phyloP scores from a whole-genome alignment of 2,329 filamentous ascomycete genomes.

The Talaromyces sp. region DNA sequence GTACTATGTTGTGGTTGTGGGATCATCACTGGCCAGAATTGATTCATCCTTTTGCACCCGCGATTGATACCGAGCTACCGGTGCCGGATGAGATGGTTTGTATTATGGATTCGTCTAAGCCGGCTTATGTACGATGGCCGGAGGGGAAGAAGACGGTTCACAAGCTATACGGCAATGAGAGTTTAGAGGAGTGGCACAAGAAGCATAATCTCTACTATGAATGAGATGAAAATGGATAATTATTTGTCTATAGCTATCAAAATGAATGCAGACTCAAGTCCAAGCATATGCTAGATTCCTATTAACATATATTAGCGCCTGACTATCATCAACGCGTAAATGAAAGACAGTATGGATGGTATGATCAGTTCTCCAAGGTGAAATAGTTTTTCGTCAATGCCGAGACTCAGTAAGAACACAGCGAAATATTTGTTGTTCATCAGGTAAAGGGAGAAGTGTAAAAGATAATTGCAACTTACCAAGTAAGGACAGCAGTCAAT shows the following conservation, averaged over 20 bases:
- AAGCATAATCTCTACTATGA: constrained; percentile 37
- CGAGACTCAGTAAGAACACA: constrained; percentile 62
- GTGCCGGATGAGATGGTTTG: constrained; percentile 49
- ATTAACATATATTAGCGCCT: constrained; percentile 23
- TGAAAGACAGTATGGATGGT: background rate
- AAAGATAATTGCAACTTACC: constrained; percentile 8
- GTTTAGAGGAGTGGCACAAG: constrained; percentile 49
- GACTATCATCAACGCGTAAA: background rate
- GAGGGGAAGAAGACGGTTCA: constrained; percentile 47
- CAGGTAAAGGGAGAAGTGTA: constrained; percentile 11
- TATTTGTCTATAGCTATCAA: background rate
- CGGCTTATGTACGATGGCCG: constrained; percentile 47
- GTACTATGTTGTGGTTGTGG: constrained; percentile 49
- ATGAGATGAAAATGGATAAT: constrained; percentile 19
- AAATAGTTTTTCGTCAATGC: constrained; percentile 56
- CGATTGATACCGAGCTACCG: constrained; percentile 48
- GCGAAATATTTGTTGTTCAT: constrained; percentile 62
- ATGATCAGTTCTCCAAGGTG: constrained; percentile 65
- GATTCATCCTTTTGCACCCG: constrained; percentile 50
- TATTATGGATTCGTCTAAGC: constrained; percentile 44
- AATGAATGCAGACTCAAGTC: background rate
- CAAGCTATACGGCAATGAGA: constrained; percentile 37
- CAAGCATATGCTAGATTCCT: background rate
- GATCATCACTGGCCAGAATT: constrained; percentile 48
- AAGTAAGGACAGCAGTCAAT: background rate